These are phyloP conservation scores for Grosmannia clavigera DNA, from an alignment of 2,329 filamentous ascomycete species.

Conservation along the genomic window DNA sequence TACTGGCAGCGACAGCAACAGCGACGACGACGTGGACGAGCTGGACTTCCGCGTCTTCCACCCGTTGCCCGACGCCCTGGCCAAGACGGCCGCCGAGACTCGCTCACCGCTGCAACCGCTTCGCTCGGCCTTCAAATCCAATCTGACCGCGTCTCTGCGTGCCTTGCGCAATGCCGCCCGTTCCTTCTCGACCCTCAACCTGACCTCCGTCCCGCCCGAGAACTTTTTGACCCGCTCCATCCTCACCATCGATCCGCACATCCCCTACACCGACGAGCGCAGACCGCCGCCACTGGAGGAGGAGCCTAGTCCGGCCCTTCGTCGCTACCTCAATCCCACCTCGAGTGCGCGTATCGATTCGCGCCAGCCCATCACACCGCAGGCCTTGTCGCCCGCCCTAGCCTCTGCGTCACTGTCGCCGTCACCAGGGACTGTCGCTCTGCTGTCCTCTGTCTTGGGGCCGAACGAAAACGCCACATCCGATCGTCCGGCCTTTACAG, in stretches of 20 bases:
- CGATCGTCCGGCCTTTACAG: slow-evolving; percentile 35
- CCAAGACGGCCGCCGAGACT: slow-evolving; percentile 3
- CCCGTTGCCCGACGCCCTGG: slow-evolving; percentile 14
- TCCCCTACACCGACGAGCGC: slow-evolving; percentile 56
- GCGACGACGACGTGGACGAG: slow-evolving; percentile 26
- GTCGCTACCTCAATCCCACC: slow-evolving; percentile 55
- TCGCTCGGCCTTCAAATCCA: slow-evolving; percentile 53
- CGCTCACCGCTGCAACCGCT: slow-evolving; percentile 31
- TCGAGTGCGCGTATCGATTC: slow-evolving; percentile 34
- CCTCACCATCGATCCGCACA: slow-evolving; percentile 52
- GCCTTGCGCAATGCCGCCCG: slow-evolving; percentile 52
- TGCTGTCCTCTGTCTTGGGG: slow-evolving; percentile 5
- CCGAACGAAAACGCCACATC: background rate
- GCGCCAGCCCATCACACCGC: slow-evolving; percentile 12
- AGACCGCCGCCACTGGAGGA: slow-evolving; percentile 50
- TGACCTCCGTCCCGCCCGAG: slow-evolving; percentile 51
- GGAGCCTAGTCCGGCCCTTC: slow-evolving; percentile 52
- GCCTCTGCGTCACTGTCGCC: background rate
- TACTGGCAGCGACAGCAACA: slow-evolving; percentile 14
- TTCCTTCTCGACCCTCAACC: slow-evolving; percentile 49
- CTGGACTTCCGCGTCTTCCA: slow-evolving; percentile 38
- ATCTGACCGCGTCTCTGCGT: slow-evolving; percentile 53
- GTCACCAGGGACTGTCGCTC: background rate
- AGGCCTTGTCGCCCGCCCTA: background rate
- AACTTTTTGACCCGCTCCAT: slow-evolving; percentile 57